Percentiles rank a stretch among this genome's conserved stretches.
Conservation (phyloP, 345 rosid genomes). For the Moringa oleifera region DNA sequence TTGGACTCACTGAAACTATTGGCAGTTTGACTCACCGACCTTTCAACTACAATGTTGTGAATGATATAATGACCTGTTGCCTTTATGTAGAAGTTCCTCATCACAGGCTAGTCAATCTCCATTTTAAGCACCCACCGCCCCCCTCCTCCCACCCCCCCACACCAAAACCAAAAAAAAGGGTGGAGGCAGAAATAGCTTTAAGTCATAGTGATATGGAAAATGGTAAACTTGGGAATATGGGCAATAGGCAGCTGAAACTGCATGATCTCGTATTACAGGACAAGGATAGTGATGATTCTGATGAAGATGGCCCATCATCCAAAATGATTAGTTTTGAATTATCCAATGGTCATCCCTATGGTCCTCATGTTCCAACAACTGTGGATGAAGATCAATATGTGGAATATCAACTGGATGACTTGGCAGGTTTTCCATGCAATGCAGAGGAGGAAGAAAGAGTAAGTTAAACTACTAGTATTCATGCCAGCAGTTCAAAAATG, state of each 20-base stretch:
- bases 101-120: too few relatives aligned
- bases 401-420: slow-evolving; percentile 79
- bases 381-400: slow-evolving; percentile 70
- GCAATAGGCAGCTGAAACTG: slow-evolving; percentile 10
- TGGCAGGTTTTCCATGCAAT: slow-evolving; percentile 64
- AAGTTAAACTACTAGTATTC: slow-evolving; percentile 13
- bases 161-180: too few relatives aligned
- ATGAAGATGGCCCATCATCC: slow-evolving; percentile 55
- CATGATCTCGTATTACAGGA: slow-evolving; percentile 39
- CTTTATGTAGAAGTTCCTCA: too few relatives aligned
- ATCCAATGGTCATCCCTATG: slow-evolving; percentile 52
- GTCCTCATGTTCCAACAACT: slow-evolving; percentile 49
- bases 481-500: background rate
- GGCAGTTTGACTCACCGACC: too few relatives aligned
- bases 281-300: slow-evolving; percentile 31
- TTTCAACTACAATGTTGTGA: too few relatives aligned
- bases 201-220: background rate
- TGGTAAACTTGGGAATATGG: background rate
- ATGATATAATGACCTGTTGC: too few relatives aligned
- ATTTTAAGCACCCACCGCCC: too few relatives aligned
- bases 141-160: too few relatives aligned
- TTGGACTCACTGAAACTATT: too few relatives aligned
- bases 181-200: too few relatives aligned
- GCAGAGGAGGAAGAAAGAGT: slow-evolving; percentile 89
- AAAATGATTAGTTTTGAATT: slow-evolving; percentile 84